Conservation (phyloP, 202 grass and related monocot genomes). For the Miscanthus sacchariflorus region DNA sequence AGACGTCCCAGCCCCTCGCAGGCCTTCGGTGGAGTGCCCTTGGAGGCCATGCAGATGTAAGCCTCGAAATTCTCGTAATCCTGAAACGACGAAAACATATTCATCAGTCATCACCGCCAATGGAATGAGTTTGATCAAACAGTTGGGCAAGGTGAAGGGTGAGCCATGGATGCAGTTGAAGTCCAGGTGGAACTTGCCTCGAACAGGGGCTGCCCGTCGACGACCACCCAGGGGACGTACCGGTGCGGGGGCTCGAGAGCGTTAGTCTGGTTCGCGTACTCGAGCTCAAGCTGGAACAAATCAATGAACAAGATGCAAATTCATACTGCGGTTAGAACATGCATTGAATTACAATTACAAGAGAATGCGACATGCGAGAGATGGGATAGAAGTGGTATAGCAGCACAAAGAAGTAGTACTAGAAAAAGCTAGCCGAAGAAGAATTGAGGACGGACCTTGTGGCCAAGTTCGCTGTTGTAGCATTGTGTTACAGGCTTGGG, state of each 20-base stretch:
- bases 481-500: slow-evolving; percentile 71
- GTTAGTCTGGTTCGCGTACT: slow-evolving; percentile 76
- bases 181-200: slow-evolving; percentile 49
- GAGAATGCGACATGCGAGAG: neutral
- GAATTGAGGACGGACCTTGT: slow-evolving; percentile 53
- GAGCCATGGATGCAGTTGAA: neutral
- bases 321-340: neutral
- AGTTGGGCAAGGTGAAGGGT: neutral
- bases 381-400: too few relatives aligned
- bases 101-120: slow-evolving; percentile 3
- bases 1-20: slow-evolving; percentile 44
- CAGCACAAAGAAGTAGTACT: too few relatives aligned
- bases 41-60: slow-evolving; percentile 84
- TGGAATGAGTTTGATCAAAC: neutral
- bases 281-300: slow-evolving; percentile 67
- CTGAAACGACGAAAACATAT: slow-evolving; percentile 45
- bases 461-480: slow-evolving; percentile 62
- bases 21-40: slow-evolving; percentile 62
- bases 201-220: slow-evolving; percentile 75
- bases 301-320: slow-evolving; percentile 1
- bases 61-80: slow-evolving; percentile 79
- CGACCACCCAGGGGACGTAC: slow-evolving; percentile 96
- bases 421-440: neutral
- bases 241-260: slow-evolving; percentile 75
- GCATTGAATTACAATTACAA: too few relatives aligned